Evolutionary conservation across 2,329 filamentous ascomycete genomes (phyloP), one percentile per base, ranked within the genome.

Genomic region (Endocalyx cinctus): DNA sequence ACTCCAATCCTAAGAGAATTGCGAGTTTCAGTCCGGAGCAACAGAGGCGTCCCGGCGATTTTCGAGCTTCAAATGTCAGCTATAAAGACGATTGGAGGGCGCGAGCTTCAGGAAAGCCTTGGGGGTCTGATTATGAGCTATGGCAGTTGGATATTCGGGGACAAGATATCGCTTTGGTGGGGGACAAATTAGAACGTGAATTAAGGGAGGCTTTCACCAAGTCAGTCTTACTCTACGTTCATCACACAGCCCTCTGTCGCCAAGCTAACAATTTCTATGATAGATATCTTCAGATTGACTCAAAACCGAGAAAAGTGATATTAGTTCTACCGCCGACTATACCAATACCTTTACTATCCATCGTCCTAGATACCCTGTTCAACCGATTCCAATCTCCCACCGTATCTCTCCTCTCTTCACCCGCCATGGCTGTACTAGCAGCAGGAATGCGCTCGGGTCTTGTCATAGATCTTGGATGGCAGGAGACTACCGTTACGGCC

Each of bases 401-500:
- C 15, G 74, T 97, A 43, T 89, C 87, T 3, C 70, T 98, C 26
- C 66, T 96, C 51, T 87, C 88, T 1, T 75, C 78, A 1, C 78
- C 90, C 1, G 74, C 87, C 14, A 82, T 92, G 60, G 70, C 79
- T 2, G 70, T 83, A 6, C 75, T 89, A 4, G 84, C 83, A 6
- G 88, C 89, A 5, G 92, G 92, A 1, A 66, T 94, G 25, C 79
- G 92, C 11, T 87, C 86, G n/a, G 87, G 83, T 1, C 60, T 98
- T 26, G 78, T 97, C 1, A 70, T 98, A 23, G 88, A 98, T 52
- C 72, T 98, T 39, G 92, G 90, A 27, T 98, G 92, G 92, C 74
- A 80, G 26, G 92, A 97, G 59, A 94, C 89, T 0, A 74, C 82
- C 1, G 77, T 94, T 15, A 94, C 87, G 1, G 84, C 82, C 5